Evolutionary conservation across 495 filamentous ascomycete species (phyloP).

Genomic region (Bacidia gigantensis): DNA sequence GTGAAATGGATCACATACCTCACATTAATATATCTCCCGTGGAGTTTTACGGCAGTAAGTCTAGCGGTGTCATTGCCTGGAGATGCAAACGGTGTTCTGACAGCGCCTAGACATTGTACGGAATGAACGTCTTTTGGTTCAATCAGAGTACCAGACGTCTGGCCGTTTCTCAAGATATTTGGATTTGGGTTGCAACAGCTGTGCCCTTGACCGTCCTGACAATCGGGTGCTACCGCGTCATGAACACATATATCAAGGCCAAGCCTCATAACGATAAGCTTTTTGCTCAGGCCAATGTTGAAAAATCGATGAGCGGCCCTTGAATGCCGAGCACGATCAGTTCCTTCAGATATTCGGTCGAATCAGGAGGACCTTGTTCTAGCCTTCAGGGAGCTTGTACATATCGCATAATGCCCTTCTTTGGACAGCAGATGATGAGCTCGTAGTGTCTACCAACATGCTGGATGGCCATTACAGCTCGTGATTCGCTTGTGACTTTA

Average conservation of each 20-base stretch:
- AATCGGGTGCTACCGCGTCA: neutral
- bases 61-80: neutral
- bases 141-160: slow-evolving; percentile 3
- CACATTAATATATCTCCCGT: slow-evolving; percentile 18
- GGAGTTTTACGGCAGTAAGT: slow-evolving; percentile 15
- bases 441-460: neutral
- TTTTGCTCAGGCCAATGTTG: neutral
- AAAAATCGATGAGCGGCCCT: neutral
- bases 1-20: slow-evolving; percentile 19
- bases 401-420: neutral
- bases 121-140: slow-evolving; percentile 12
- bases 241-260: neutral
- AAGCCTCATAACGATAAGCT: neutral
- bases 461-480: neutral
- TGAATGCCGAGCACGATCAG: neutral
- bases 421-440: neutral
- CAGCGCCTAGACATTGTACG: slow-evolving; percentile 6
- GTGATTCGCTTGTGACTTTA: neutral
- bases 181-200: slow-evolving; percentile 8
- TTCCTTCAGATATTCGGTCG: neutral
- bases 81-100: neutral
- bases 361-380: neutral
- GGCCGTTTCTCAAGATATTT: slow-evolving; percentile 8
- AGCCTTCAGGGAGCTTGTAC: neutral
- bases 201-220: slow-evolving; percentile 11